Conservation (phyloP, 805 yeast species). For the Naumovozyma castellii region DNA sequence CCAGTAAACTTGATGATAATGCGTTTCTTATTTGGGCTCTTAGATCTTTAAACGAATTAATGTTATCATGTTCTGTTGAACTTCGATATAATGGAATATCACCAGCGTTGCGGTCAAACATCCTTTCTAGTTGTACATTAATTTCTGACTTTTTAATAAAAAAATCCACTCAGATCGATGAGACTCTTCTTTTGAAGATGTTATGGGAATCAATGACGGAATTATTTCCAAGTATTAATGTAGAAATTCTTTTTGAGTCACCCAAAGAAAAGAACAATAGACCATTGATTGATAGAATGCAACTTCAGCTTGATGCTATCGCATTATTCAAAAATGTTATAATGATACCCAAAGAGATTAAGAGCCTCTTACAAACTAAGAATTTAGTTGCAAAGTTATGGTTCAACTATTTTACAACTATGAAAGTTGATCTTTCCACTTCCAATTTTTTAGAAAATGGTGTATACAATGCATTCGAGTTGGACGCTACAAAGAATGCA, state of each 20-base stretch:
- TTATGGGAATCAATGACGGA: background rate
- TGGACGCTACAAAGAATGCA: background rate
- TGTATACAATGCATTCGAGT: background rate
- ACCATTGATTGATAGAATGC: background rate
- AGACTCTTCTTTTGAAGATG: background rate
- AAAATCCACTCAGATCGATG: background rate
- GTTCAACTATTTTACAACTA: background rate
- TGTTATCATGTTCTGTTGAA: slow-evolving; percentile 5
- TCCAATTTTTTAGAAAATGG: background rate
- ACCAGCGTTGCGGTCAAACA: background rate
- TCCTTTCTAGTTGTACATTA: background rate
- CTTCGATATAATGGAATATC: slow-evolving; percentile 6
- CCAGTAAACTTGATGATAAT: background rate
- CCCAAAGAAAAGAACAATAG: background rate
- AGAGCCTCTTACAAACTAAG: background rate
- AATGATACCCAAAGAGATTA: background rate
- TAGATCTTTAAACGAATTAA: slow-evolving; percentile 3
- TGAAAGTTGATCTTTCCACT: background rate
- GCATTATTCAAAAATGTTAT: background rate
- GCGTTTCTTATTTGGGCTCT: slow-evolving; percentile 1
- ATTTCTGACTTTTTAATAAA: background rate
- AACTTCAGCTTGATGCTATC: background rate
- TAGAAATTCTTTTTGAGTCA: background rate
- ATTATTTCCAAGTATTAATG: background rate
- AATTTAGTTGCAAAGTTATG: background rate